Evolutionary conservation across 1,284 basidiomycete species (phyloP), one percentile per base, ranked within the genome.

Genomic region (Malassezia pachydermatis): DNA sequence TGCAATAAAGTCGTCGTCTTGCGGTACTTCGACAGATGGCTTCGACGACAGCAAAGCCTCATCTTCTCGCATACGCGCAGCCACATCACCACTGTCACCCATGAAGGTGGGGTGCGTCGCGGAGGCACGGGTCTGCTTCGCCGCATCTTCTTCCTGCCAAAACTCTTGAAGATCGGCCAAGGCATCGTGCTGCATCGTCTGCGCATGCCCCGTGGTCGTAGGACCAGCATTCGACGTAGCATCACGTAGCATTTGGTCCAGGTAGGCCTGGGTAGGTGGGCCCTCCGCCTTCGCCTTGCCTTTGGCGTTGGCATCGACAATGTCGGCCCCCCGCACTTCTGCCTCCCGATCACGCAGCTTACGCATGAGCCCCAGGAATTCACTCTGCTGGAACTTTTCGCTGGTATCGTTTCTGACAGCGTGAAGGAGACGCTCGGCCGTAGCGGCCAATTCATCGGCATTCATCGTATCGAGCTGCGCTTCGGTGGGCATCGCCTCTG

Each of bases 341-440:
- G 89, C 79, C 60, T 84, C 79, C 11, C 81, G 80, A 70, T 90
- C 86, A 20, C 87, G 78, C 35, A 96, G 74, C 62, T 86, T 82
- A 45, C 80, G 80, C 84, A 95, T 89, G 23, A 96, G 77, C 16
- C 78, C 78, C 76, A 95, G 77, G 70, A 96, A 96, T 56, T 81
- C 78, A 72, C 87, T 90, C 42, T 89, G 80, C 68, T 82, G 79
- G 69, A 96, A 88, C 72, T 95, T 95, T 35, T 83, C 80, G 65
- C 86, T 89, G 57, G 63, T 57, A 24, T 80, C 77, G 24, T 82
- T 78, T 48, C 65, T 60, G 10, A 75, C 69, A 7, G 70, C 66
- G 4, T 65, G 55, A 39, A 75, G 63, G 2, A 75, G 61, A 19
- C 62, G 56, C 17, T 70, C 72, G 9, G 73, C 73, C 2, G 73